These are phyloP conservation scores for Corrigiola litoralis DNA, from an alignment of 179 eudicot genomes.

Conservation along the genomic window DNA sequence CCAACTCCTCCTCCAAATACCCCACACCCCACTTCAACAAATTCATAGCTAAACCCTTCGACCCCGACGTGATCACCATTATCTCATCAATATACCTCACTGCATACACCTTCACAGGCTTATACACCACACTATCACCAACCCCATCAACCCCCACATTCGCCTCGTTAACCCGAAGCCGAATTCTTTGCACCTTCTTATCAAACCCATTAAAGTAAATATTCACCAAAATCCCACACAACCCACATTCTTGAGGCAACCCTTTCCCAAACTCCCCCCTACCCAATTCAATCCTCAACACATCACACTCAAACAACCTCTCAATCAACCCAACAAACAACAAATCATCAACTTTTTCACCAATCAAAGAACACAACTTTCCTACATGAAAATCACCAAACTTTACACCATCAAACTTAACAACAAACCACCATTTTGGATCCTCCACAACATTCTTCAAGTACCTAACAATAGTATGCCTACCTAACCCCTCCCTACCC, in stretches of 20 bases:
- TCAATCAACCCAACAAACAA: constrained; percentile 50
- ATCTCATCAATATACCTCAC: constrained; percentile 91
- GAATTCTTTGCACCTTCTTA: constrained; percentile 58
- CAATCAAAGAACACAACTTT: constrained; percentile 47
- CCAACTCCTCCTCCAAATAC: constrained; percentile 57
- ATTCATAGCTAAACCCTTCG: constrained; percentile 59
- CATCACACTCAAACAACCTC: constrained; percentile 55
- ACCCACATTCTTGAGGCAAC: constrained; percentile 80
- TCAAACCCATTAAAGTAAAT: constrained; percentile 69
- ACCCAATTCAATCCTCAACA: constrained; percentile 53
- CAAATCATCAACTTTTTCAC: constrained; percentile 51
- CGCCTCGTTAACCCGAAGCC: constrained; percentile 43
- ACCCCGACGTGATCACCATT: constrained; percentile 62
- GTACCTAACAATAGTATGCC: constrained; percentile 81
- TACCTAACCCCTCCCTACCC: constrained; percentile 68
- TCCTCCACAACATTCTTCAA: constrained; percentile 62
- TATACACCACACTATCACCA: constrained; percentile 40
- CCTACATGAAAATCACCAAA: constrained; percentile 51
- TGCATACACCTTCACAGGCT: constrained; percentile 68
- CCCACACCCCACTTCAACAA: constrained; percentile 56
- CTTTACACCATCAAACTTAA: constrained; percentile 34
- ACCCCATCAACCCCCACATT: constrained; percentile 29
- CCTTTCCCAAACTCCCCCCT: constrained; percentile 70
- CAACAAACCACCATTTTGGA: constrained; percentile 88
- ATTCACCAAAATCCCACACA: constrained; percentile 74